Base-by-base conservation (phyloP, 345 rosid species). In the Eucalyptus tenuipes region DNA sequence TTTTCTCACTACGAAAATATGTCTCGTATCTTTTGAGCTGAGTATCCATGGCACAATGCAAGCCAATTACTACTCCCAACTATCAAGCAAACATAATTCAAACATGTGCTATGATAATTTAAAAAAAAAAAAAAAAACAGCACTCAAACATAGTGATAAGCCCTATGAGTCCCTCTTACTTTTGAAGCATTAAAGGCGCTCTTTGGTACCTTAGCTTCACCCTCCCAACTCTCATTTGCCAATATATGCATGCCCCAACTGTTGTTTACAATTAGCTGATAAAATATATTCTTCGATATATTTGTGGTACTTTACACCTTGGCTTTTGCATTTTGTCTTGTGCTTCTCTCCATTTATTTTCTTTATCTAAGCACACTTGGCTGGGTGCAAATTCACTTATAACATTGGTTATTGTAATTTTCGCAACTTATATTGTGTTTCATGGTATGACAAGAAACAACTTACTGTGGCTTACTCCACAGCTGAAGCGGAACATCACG, bases 401-500 rank as follows among this genome's bases (percentile, higher is more conserved):
- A 66, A 40, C 3, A 31, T 4, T 14, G 40, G 20, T 66, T n/a
- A 66, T 15, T 15, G 79, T 68, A 68, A 11, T 33, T 33, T 33
- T 33, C 24, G 3, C 12, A 17, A 2, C 42, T 33, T 40, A 68
- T 31, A 68, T 18, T 68, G 17, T 33, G 24, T 68, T 68, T 68
- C 80, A 33, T 68, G 22, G 80, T 68, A 18, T 33, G 44, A 24
- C 80, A 33, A 68, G 44, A 17, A 68, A 68, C 80, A 33, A 68
- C 42, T 66, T 37, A 66, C 3, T 5, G 0, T 66, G 79, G 79
- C 79, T 2, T 2, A 68, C 44, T 68, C 24, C 80, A 68, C 6
- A 17, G 25, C 4, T 17, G 0, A 16, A 68, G 24, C 0, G 20
- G 42, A 68, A 68, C 4, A 17, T 31, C 24, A 18, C 0, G 42